phyloP scores from a whole-genome alignment of 768 basidiomycete species.

The Suillus cothurnatus region DNA sequence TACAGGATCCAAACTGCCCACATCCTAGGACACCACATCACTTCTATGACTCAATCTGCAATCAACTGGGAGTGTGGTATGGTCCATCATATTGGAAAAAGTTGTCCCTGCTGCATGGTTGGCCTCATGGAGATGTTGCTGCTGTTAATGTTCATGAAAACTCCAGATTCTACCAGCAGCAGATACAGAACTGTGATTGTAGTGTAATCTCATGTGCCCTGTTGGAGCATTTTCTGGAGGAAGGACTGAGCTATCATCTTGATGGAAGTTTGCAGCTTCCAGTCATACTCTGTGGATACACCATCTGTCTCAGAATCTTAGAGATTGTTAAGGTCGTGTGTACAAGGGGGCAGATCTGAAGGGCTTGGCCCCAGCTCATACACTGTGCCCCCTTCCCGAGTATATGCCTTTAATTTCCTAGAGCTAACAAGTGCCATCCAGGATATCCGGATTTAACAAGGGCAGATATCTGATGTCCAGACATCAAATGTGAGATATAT shows the following conservation, averaged over 20 bases:
- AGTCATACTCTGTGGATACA: no score
- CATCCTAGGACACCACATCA: neutral
- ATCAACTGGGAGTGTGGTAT: neutral
- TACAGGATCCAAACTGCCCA: neutral
- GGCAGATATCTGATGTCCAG: no score
- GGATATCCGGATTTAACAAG: no score
- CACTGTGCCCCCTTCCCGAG: no score
- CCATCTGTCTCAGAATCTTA: no score
- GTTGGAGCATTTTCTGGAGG: neutral
- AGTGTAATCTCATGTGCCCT: conserved; percentile 10
- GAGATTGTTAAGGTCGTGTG: no score
- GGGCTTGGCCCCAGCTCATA: no score
- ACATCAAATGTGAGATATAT: no score
- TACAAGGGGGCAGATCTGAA: no score
- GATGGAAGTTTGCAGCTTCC: neutral
- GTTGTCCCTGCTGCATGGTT: neutral
- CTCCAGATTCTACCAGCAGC: neutral
- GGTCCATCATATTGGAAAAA: conserved; percentile 5
- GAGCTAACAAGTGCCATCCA: no score
- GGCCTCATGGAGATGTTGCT: neutral
- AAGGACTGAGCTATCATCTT: neutral
- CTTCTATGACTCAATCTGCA: rapidly evolving
- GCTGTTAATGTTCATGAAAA: neutral
- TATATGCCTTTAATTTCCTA: no score
- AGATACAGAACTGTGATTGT: conserved; percentile 7